A percentile compares a stretch with the other conserved stretches of the same genome.
These are phyloP conservation scores for Aureobasidium leucospermi DNA, from an alignment of 2,329 filamentous ascomycete genomes.

Conservation along the genomic window DNA sequence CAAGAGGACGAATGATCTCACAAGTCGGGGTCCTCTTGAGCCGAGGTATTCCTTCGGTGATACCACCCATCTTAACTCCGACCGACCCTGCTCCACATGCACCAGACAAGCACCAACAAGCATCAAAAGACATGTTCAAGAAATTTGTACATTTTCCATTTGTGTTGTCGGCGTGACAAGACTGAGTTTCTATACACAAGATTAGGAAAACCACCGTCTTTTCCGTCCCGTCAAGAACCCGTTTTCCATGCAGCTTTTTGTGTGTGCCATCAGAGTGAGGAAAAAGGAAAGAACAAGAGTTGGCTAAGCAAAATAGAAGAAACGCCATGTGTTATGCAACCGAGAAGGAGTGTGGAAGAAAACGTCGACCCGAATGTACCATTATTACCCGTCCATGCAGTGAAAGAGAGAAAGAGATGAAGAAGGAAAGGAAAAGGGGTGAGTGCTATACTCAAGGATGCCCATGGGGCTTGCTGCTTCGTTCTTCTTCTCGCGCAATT, in stretches of 20 bases:
- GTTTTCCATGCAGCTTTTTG: not conserved
- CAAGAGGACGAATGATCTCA: not conserved
- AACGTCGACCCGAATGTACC: not conserved
- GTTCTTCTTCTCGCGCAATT: slow-evolving; percentile 10
- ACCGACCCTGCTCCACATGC: not conserved
- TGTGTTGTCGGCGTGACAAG: not conserved
- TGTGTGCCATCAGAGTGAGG: not conserved
- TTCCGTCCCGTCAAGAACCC: not conserved
- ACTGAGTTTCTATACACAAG: not conserved
- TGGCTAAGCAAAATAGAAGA: not conserved
- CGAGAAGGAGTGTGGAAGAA: not conserved
- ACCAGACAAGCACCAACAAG: not conserved
- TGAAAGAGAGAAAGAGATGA: not conserved
- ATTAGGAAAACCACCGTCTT: not conserved
- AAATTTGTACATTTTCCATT: not conserved
- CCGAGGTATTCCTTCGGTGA: not conserved
- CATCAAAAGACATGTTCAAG: not conserved
- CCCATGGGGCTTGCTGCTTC: slow-evolving; percentile 19
- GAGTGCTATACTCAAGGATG: slow-evolving; percentile 15
- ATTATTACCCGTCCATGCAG: not conserved
- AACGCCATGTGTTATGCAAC: not conserved
- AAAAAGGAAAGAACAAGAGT: not conserved
- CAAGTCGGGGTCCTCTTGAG: not conserved
- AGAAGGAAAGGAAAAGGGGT: not conserved
- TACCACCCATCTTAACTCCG: not conserved